Conservation (phyloP, 148 eudicot genomes). For the Chenopodium berlandieri region DNA sequence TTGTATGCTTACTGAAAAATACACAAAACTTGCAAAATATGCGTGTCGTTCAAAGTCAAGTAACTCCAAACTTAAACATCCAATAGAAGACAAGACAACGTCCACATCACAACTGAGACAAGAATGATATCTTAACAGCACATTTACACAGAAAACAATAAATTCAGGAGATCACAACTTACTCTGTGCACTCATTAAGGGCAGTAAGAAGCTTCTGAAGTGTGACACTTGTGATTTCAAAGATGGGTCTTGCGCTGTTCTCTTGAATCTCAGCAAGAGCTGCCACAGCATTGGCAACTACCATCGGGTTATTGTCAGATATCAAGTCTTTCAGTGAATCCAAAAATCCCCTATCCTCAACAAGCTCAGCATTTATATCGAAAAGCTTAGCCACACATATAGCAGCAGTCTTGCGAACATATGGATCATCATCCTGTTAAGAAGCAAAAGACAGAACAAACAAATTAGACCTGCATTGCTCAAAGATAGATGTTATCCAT, state of each 20-base stretch:
- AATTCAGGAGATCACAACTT: conserved; percentile 33
- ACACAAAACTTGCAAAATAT: neutral
- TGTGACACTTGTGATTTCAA: conserved; percentile 89
- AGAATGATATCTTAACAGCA: neutral
- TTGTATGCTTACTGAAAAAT: neutral
- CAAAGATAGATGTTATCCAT: conserved; percentile 2
- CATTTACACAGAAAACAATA: conserved; percentile 4
- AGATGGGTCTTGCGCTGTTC: conserved; percentile 72
- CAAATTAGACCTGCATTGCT: conserved; percentile 3
- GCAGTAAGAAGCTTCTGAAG: conserved; percentile 96
- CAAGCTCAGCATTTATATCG: conserved; percentile 98
- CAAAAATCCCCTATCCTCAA: conserved; percentile 96
- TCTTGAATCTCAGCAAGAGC: conserved; percentile 99
- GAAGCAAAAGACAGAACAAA: neutral
- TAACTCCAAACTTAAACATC: neutral
- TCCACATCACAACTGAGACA: neutral
- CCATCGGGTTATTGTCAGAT: conserved; percentile 99
- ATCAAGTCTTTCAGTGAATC: conserved; percentile 96
- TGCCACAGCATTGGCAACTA: conserved; percentile 99
- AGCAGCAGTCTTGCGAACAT: conserved; percentile 99
- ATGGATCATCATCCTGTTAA: conserved; percentile 96
- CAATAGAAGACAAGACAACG: neutral
- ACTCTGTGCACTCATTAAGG: conserved; percentile 98
- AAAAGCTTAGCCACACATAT: conserved; percentile 98
- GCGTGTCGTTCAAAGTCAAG: neutral